Evolutionary conservation across 345 rosid genomes (phyloP).

Genomic region (Citrus sinensis): DNA sequence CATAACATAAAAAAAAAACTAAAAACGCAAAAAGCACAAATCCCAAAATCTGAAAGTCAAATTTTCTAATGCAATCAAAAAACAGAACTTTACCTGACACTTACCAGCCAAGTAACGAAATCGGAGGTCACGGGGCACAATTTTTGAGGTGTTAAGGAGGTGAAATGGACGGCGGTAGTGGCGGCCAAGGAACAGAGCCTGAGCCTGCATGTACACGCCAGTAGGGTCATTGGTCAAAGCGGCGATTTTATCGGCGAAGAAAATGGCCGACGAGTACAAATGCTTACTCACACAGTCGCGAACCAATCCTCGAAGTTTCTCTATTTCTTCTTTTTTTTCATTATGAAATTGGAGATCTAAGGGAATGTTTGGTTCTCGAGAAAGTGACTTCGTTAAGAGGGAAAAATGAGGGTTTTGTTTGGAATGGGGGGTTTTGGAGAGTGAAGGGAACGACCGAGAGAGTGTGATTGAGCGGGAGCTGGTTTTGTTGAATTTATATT

Average conservation of each 20-base stretch:
- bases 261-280: constrained; percentile 90
- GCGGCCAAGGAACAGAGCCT: constrained; percentile 90
- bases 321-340: constrained; percentile 88
- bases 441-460: too few relatives aligned
- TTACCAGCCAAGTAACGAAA: constrained; percentile 78
- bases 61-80: too few relatives aligned
- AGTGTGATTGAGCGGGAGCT: too few relatives aligned
- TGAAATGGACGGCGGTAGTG: constrained; percentile 94
- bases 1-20: too few relatives aligned
- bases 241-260: constrained; percentile 90
- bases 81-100: too few relatives aligned
- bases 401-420: constrained; percentile 1
- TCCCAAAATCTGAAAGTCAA: too few relatives aligned
- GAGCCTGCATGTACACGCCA: constrained; percentile 91
- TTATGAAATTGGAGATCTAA: constrained; percentile 11
- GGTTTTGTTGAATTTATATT: too few relatives aligned
- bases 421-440: not conserved
- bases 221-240: constrained; percentile 79
- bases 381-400: not conserved
- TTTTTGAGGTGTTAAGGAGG: constrained; percentile 85
- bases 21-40: too few relatives aligned
- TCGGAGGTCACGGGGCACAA: constrained; percentile 91
- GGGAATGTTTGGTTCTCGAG: not conserved
- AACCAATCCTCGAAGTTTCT: constrained; percentile 90
- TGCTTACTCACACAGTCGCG: constrained; percentile 98